Base-by-base conservation (phyloP, 306 rosid genomes). In the Medicago truncatula region DNA sequence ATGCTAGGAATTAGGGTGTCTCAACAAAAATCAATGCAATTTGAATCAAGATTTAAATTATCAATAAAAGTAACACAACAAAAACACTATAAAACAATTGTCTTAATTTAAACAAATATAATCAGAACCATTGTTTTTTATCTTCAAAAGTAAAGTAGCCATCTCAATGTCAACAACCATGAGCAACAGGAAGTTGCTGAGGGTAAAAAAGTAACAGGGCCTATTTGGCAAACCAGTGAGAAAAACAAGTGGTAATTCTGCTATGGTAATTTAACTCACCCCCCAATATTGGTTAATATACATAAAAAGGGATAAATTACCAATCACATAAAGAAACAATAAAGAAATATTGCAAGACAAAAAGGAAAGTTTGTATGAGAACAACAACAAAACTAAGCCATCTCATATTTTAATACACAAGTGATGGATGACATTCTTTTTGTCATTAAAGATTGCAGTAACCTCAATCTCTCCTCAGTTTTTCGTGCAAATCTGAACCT, bases 401-500 rank as follows among this genome's bases (percentile, higher is more conserved):
- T 66, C 80, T 67, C 70, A 31, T 71, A 71, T 73, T 65, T n/a
- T 13, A 85, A 46, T 56, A 78, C 47, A 78, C 52, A 70, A 57
- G 80, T 41, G 68, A 40, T 61, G 83, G 83, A 34, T 61, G 41
- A 14, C 28, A 70, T 71, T 73, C 62, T 21, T 68, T 79, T 61
- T 76, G 23, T 40, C 69, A 41, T 67, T 23, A 18, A 58, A 38
- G 59, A 71, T 63, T 40, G 77, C 75, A 74, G 69, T 77, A 85
- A 10, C 87, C 82, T 1, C 58, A 74, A 53, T 53, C 84, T 85
- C 88, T 87, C 67, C 67, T 74, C 74, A 47, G 77, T 67, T 80
- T 88, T 59, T 72, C 86, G 8, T 66, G 78, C 11, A 36, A 69
- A 80, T 92, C 86, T 11, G 87, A 81, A 56, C 96, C 96, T 34